Conservation (phyloP, 257 asterid genomes). For the Lycium barbarum region DNA sequence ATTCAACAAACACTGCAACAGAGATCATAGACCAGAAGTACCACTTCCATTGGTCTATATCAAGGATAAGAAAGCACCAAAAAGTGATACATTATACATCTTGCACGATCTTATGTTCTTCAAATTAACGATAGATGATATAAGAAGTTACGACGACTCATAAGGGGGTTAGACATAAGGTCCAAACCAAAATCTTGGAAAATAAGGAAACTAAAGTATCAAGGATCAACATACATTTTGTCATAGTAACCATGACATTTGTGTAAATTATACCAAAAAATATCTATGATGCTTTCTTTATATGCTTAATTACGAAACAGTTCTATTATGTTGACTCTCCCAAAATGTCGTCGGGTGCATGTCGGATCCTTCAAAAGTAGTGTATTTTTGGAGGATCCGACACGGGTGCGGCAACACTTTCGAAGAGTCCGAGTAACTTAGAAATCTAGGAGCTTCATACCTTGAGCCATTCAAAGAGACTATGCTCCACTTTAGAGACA, state of each 20-base stretch:
- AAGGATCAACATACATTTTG: not conserved
- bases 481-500: constrained; percentile 91
- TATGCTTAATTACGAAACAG: not conserved
- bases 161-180: not conserved
- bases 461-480: constrained; percentile 92
- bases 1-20: not conserved
- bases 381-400: too few species aligned
- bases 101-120: not conserved
- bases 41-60: not conserved
- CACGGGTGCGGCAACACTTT: too few species aligned
- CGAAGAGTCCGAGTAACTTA: too few species aligned
- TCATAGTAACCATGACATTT: not conserved
- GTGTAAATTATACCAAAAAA: not conserved
- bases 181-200: not conserved
- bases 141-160: not conserved
- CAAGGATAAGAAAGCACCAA: not conserved
- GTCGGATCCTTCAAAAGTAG: too few species aligned
- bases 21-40: not conserved
- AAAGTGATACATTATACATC: not conserved
- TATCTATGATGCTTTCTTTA: not conserved
- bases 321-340: not conserved
- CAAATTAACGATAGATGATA: not conserved
- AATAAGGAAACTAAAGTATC: not conserved
- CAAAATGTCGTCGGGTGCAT: too few species aligned
- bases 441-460: constrained; percentile 43